Percentiles rank a stretch among this genome's conserved stretches.
Conservation (phyloP, 1,284 basidiomycete genomes). For the Cutaneotrichosporon sp. region DNA sequence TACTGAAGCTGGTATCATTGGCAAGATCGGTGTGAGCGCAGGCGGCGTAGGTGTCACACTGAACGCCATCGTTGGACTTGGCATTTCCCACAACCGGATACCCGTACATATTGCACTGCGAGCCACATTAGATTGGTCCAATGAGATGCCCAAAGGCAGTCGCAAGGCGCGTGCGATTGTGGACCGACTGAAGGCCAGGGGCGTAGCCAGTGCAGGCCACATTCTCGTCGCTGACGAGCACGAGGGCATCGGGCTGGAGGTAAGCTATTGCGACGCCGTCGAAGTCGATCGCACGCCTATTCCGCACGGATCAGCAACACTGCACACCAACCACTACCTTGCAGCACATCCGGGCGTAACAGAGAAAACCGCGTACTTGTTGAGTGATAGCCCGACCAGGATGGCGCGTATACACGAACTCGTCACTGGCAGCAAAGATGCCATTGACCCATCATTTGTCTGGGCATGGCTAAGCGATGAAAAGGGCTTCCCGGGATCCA, state of each 20-base stretch:
- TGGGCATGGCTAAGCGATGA: conserved; percentile 11
- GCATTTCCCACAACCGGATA: conserved; percentile 9
- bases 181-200: not conserved
- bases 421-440: not conserved
- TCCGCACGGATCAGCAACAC: not conserved
- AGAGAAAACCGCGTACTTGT: not conserved
- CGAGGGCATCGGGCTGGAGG: conserved; percentile 15
- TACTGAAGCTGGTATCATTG: conserved; percentile 21
- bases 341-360: conserved; percentile 14
- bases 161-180: conserved; percentile 3
- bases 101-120: conserved; percentile 17
- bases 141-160: conserved; percentile 2
- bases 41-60: conserved; percentile 15
- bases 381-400: conserved; percentile 7
- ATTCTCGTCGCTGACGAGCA: conserved; percentile 12
- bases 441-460: not conserved
- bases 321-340: conserved; percentile 22
- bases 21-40: conserved; percentile 17
- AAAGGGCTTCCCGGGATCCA: conserved; percentile 9
- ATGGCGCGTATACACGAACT: conserved; percentile 14
- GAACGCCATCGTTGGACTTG: conserved; percentile 18
- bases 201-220: conserved; percentile 15
- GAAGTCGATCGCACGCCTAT: conserved; percentile 1
- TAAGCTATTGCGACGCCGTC: not conserved
- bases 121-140: conserved; percentile 14